Percentiles rank a stretch among this genome's conserved stretches.
Evolutionary conservation across 1,284 basidiomycete species (phyloP).

Genomic region (Puccinia hordei): DNA sequence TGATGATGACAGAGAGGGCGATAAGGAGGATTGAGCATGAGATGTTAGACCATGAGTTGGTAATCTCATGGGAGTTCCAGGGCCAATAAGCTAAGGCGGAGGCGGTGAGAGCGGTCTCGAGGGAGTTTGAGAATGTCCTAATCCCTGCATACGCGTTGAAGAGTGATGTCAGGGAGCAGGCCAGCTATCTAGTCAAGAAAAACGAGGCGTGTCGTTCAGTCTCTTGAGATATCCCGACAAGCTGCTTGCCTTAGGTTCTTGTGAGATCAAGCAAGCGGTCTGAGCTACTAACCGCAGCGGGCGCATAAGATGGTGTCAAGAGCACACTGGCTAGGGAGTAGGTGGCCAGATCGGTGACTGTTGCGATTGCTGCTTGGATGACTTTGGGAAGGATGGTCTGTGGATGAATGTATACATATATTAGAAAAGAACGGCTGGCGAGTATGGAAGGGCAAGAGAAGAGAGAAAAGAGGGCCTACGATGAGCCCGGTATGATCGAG

Average conservation of each 20-base stretch:
- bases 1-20: slow-evolving; percentile 55
- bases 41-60: slow-evolving; percentile 65
- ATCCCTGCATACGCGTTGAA: slow-evolving; percentile 83
- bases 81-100: slow-evolving; percentile 78
- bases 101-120: slow-evolving; percentile 82
- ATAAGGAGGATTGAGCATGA: slow-evolving; percentile 34
- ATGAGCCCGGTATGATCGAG: slow-evolving; percentile 65
- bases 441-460: slow-evolving; percentile 49
- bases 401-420: slow-evolving; percentile 33
- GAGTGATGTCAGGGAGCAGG: slow-evolving; percentile 79
- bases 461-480: slow-evolving; percentile 62
- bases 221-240: background rate
- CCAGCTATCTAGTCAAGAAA: slow-evolving; percentile 64
- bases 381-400: slow-evolving; percentile 69
- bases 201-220: slow-evolving; percentile 55
- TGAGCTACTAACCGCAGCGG: slow-evolving; percentile 65
- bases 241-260: background rate
- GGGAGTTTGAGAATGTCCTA: slow-evolving; percentile 86
- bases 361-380: slow-evolving; percentile 77
- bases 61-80: slow-evolving; percentile 72
- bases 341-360: slow-evolving; percentile 76
- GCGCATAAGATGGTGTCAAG: slow-evolving; percentile 66
- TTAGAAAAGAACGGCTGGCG: background rate
- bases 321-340: slow-evolving; percentile 68
- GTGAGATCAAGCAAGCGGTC: background rate